These are phyloP conservation scores for Ceratocystis papillata DNA, from an alignment of 2,329 filamentous ascomycete genomes.

Conservation along the genomic window DNA sequence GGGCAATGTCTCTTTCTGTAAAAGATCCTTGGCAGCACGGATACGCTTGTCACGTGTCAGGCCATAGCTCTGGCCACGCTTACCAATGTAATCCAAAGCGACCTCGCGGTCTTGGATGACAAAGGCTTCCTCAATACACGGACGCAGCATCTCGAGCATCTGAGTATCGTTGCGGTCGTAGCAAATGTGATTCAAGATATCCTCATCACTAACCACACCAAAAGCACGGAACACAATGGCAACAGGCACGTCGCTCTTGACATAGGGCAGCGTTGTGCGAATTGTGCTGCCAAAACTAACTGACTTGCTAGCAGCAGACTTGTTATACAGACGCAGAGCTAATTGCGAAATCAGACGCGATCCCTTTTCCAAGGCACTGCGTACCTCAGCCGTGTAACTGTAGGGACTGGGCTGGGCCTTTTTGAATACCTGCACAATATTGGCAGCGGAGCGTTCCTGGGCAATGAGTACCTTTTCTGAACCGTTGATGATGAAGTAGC, in stretches of 20 bases:
- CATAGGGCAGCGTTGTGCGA: conserved; percentile 81
- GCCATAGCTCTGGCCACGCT: conserved; percentile 62
- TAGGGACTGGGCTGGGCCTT: conserved; percentile 89
- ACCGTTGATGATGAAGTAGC: conserved; percentile 98
- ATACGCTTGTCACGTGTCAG: conserved; percentile 79
- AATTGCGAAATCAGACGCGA: conserved; percentile 89
- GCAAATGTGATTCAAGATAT: conserved; percentile 95
- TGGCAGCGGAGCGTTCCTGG: conserved; percentile 92
- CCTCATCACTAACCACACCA: conserved; percentile 91
- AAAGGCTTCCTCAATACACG: conserved; percentile 93
- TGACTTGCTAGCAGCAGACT: conserved; percentile 61
- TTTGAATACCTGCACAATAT: conserved; percentile 98
- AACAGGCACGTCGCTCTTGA: conserved; percentile 87
- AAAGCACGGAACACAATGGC: conserved; percentile 92
- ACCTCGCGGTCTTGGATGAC: conserved; percentile 92
- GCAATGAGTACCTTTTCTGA: conserved; percentile 98
- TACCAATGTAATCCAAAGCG: conserved; percentile 89
- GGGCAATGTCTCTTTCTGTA: conserved; percentile 92
- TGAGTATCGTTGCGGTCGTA: conserved; percentile 91
- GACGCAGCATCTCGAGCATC: conserved; percentile 95
- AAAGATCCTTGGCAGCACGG: conserved; percentile 80
- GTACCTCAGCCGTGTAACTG: conserved; percentile 88
- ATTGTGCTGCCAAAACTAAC: conserved; percentile 79
- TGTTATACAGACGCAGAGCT: conserved; percentile 79
- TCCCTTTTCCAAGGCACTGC: conserved; percentile 92